These are phyloP conservation scores for Kluyveromyces wickerhamii DNA, from an alignment of 805 yeast genomes.

Conservation along the genomic window DNA sequence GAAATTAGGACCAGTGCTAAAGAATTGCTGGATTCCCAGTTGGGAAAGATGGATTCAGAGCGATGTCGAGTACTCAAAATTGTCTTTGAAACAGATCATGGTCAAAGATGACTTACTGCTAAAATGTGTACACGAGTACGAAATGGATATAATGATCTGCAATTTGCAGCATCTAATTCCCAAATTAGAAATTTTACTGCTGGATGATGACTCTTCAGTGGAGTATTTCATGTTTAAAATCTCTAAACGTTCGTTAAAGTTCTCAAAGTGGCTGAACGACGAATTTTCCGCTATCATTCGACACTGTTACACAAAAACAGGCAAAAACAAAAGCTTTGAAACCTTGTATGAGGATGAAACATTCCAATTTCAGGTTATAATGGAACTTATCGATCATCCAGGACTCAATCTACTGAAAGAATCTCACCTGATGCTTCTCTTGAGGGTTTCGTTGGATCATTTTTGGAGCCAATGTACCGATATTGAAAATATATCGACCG, in stretches of 20 bases:
- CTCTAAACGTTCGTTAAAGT: constrained; percentile 12
- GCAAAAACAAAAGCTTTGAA: constrained; percentile 6
- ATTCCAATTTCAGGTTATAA: constrained; percentile 19
- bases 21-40: constrained; percentile 17
- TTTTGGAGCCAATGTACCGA: constrained; percentile 7
- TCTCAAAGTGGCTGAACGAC: constrained; percentile 10
- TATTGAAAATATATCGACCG: constrained; percentile 7
- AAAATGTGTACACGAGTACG: constrained; percentile 10
- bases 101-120: constrained; percentile 5
- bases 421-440: constrained; percentile 14
- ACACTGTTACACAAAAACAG: background rate
- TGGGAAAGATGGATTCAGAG: constrained; percentile 12
- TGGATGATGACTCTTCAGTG: constrained; percentile 3
- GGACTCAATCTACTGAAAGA: constrained; percentile 21
- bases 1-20: constrained; percentile 10
- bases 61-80: background rate
- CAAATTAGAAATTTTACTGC: constrained; percentile 4
- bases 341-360: constrained; percentile 2
- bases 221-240: constrained; percentile 12
- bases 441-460: constrained; percentile 15
- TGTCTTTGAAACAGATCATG: background rate
- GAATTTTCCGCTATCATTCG: constrained; percentile 6
- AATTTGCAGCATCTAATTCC: constrained; percentile 4
- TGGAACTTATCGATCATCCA: constrained; percentile 31
- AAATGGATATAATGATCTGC: constrained; percentile 19